phyloP scores from a whole-genome alignment of 164 flowering plant genomes.

The Magnolia sinica region DNA sequence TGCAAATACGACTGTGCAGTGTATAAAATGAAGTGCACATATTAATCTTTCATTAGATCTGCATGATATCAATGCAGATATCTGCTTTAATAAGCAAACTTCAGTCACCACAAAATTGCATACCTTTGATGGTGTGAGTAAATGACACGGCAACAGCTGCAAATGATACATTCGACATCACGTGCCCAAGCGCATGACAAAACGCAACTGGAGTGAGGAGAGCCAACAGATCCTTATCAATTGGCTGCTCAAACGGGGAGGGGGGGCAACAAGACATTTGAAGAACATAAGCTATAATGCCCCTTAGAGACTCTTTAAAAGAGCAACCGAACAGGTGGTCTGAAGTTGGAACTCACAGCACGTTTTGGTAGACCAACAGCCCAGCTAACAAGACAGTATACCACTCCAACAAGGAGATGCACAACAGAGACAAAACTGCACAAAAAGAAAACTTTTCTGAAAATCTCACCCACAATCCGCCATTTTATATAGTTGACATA shows the following conservation, averaged over 20 bases:
- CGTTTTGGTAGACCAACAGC: constrained; percentile 56
- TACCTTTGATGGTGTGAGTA: constrained; percentile 69
- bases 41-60: no score
- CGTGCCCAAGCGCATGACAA: constrained; percentile 71
- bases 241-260: constrained; percentile 35
- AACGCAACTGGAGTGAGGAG: constrained; percentile 57
- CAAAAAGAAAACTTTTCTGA: constrained; percentile 1
- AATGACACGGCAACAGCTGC: constrained; percentile 71
- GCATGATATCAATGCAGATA: background rate
- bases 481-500: background rate
- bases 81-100: constrained; percentile 4
- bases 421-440: constrained; percentile 61
- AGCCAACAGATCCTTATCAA: constrained; percentile 41
- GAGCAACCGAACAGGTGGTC: background rate
- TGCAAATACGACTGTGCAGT: background rate
- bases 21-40: background rate
- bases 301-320: background rate
- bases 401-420: constrained; percentile 66
- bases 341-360: constrained; percentile 40
- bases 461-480: background rate
- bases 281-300: background rate
- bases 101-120: background rate
- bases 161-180: constrained; percentile 70
- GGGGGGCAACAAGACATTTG: background rate
- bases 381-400: constrained; percentile 57